phyloP scores from a whole-genome alignment of 352 stramenopile species.

The Pythium angustatum region DNA sequence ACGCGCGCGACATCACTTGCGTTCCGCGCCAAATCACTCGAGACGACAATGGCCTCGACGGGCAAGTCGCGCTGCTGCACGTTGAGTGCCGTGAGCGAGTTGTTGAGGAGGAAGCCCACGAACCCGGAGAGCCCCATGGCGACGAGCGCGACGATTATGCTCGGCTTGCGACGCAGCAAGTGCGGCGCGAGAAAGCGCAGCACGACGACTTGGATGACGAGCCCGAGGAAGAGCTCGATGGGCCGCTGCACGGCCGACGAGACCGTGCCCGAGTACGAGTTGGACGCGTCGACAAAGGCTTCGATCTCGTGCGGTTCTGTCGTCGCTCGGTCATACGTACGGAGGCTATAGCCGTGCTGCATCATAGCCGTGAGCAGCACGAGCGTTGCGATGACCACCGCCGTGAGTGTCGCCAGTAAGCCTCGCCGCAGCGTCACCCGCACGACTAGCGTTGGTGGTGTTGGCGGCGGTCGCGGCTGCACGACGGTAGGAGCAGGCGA shows the following conservation, averaged over 20 bases:
- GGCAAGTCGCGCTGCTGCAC: constrained; percentile 9
- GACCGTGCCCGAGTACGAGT: constrained; percentile 12
- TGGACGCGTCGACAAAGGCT: constrained; percentile 8
- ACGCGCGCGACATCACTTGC: not conserved
- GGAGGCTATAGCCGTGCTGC: not conserved
- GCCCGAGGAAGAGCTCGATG: constrained; percentile 6
- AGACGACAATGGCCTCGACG: not conserved
- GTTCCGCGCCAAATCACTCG: constrained; percentile 1
- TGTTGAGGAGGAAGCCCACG: constrained; percentile 10
- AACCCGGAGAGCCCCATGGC: not conserved
- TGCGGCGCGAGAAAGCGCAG: constrained; percentile 5
- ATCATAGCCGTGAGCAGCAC: not conserved
- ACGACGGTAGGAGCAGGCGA: too few species aligned
- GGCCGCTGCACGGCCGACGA: constrained; percentile 1
- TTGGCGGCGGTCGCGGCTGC: too few species aligned
- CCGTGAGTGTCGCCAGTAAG: not conserved
- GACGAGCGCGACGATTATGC: too few species aligned
- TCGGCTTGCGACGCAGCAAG: not conserved
- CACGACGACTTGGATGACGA: constrained; percentile 5
- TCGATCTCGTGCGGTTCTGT: not conserved
- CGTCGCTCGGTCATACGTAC: not conserved
- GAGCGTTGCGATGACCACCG: not conserved
- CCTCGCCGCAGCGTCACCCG: not conserved
- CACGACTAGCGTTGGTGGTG: too few species aligned
- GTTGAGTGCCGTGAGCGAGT: constrained; percentile 15